phyloP scores from a whole-genome alignment of 169 alveolate species.

The Cardiosporidium cionae region DNA sequence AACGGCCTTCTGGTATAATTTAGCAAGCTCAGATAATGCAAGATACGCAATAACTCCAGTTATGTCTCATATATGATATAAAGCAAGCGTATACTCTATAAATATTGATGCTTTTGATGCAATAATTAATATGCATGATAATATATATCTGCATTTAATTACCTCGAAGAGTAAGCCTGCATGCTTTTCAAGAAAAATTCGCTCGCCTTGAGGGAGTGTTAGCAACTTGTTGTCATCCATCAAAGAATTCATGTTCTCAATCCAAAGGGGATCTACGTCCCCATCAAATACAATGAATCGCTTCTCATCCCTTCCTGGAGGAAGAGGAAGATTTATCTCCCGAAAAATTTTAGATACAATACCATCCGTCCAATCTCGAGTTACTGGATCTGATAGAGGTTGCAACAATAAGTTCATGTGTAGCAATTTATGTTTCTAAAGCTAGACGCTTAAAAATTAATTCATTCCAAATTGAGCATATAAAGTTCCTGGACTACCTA shows the following conservation, averaged over 20 bases:
- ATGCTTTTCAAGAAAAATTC: conserved; percentile 85
- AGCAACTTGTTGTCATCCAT: conserved; percentile 94
- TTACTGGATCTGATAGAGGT: conserved; percentile 84
- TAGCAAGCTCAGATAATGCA: too few relatives aligned
- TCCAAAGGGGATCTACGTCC: conserved; percentile 97
- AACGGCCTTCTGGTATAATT: too few relatives aligned
- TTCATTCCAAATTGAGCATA: too few relatives aligned
- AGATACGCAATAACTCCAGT: too few relatives aligned
- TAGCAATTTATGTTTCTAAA: too few relatives aligned
- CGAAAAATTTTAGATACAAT: conserved; percentile 88
- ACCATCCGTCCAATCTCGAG: conserved; percentile 96
- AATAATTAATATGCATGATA: too few relatives aligned
- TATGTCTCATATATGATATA: too few relatives aligned
- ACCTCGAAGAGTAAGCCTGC: conserved; percentile 89
- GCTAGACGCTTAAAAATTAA: too few relatives aligned
- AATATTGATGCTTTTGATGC: too few relatives aligned
- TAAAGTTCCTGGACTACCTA: conserved; percentile 31
- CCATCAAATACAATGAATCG: conserved; percentile 92
- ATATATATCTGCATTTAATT: too few relatives aligned
- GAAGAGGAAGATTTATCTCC: conserved; percentile 81
- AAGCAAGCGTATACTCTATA: too few relatives aligned
- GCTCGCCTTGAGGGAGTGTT: conserved; percentile 87
- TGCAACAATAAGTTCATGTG: conserved; percentile 80
- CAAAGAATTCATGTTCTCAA: conserved; percentile 91
- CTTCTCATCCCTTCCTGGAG: conserved; percentile 65